These are phyloP conservation scores for Spathaspora hagerdaliae DNA, from an alignment of 805 yeast genomes.

Conservation along the genomic window DNA sequence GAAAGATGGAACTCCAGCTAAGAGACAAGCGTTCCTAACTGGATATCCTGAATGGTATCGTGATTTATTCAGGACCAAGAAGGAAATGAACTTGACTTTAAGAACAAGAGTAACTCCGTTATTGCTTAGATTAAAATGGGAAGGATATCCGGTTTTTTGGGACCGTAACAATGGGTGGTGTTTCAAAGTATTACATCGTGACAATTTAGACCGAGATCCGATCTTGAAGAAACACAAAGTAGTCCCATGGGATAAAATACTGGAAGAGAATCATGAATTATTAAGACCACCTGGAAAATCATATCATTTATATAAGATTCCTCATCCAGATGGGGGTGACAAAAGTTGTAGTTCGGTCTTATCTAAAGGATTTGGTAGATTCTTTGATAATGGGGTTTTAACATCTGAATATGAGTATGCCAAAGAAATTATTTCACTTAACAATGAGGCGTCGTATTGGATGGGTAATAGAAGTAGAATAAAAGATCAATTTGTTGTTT, in stretches of 20 bases:
- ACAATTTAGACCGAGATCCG: slow-evolving; percentile 23
- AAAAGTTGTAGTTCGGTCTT: slow-evolving; percentile 72
- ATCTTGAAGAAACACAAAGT: slow-evolving; percentile 35
- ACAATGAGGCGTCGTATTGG: slow-evolving; percentile 88
- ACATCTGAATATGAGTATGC: slow-evolving; percentile 73
- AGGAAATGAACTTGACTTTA: slow-evolving; percentile 57
- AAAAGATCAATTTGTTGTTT: slow-evolving; percentile 79
- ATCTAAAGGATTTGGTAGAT: slow-evolving; percentile 68
- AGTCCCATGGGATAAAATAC: slow-evolving; percentile 26
- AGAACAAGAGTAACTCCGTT: slow-evolving; percentile 75
- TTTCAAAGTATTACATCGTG: slow-evolving; percentile 53
- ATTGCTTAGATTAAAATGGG: slow-evolving; percentile 78
- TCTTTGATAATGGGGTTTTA: slow-evolving; percentile 69
- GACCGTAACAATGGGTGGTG: slow-evolving; percentile 83
- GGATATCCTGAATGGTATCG: slow-evolving; percentile 96
- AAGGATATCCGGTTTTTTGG: slow-evolving; percentile 80
- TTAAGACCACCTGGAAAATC: slow-evolving; percentile 14
- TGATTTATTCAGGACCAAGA: slow-evolving; percentile 39
- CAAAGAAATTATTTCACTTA: slow-evolving; percentile 69
- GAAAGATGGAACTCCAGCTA: slow-evolving; percentile 64
- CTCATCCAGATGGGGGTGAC: slow-evolving; percentile 81
- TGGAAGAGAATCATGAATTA: slow-evolving; percentile 17
- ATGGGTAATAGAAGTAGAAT: slow-evolving; percentile 84
- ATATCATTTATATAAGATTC: slow-evolving; percentile 60
- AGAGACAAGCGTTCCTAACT: slow-evolving; percentile 71